A percentile compares a stretch with the other conserved stretches of the same genome.
Evolutionary conservation across 2,329 filamentous ascomycete genomes (phyloP).

Genomic region (Fusarium lyarnte): DNA sequence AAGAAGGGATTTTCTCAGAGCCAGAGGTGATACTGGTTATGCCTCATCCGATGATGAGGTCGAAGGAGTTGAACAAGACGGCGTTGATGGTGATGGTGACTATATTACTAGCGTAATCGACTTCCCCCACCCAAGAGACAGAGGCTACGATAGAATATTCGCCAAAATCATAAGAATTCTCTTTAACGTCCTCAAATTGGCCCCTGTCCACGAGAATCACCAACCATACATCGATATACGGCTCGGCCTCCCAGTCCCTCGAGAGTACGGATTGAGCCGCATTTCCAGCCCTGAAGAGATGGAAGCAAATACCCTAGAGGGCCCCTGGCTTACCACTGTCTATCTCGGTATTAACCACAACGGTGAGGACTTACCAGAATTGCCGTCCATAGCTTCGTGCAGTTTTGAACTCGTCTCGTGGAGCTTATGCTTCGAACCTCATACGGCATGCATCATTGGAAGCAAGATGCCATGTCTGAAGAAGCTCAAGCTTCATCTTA

Average conservation of each 20-base stretch:
- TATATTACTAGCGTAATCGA: not conserved
- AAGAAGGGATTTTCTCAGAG: not conserved
- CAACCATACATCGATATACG: slow-evolving; percentile 3
- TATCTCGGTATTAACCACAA: not conserved
- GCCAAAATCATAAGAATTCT: not conserved
- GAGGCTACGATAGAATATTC: slow-evolving; percentile 5
- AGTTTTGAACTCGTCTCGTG: slow-evolving; percentile 6
- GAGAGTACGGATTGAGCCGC: not conserved
- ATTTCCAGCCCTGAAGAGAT: not conserved
- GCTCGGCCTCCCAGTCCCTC: slow-evolving; percentile 1
- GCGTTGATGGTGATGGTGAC: not conserved
- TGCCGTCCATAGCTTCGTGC: slow-evolving; percentile 2
- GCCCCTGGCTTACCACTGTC: not conserved
- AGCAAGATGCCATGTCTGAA: slow-evolving; percentile 8
- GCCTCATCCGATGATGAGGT: not conserved
- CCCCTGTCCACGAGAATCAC: slow-evolving; percentile 1
- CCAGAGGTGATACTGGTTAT: not conserved
- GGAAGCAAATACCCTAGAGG: slow-evolving; percentile 2
- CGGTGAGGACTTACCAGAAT: not conserved
- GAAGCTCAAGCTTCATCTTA: slow-evolving; percentile 1
- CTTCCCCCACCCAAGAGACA: not conserved
- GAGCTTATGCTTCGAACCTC: slow-evolving; percentile 5
- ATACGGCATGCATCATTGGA: not conserved
- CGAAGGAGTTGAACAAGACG: not conserved
- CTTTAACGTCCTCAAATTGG: not conserved